phyloP scores from a whole-genome alignment of 331 rosid genomes.

The Cydonia oblonga region DNA sequence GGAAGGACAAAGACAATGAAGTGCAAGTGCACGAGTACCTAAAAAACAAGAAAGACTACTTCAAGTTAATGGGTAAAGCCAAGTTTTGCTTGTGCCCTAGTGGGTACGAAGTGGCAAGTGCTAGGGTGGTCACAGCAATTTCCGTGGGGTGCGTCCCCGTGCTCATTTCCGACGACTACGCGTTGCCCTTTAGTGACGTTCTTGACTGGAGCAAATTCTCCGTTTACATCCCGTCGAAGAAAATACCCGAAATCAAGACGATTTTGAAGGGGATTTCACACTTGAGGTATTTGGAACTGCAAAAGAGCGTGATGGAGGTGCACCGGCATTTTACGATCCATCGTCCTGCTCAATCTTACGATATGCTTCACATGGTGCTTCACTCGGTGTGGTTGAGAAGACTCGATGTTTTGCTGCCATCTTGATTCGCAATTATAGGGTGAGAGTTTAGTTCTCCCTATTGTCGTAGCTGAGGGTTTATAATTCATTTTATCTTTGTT shows the following conservation, averaged over 20 bases:
- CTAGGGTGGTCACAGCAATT: constrained; percentile 66
- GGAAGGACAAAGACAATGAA: constrained; percentile 58
- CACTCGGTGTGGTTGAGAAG: constrained; percentile 69
- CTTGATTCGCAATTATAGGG: not conserved
- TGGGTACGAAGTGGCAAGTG: constrained; percentile 86
- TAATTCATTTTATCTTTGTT: no score
- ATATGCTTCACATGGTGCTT: constrained; percentile 65
- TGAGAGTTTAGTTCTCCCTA: no score
- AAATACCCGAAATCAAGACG: constrained; percentile 47
- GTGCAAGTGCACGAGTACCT: constrained; percentile 54
- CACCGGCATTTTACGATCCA: constrained; percentile 52
- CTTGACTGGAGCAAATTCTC: constrained; percentile 77
- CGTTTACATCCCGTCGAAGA: constrained; percentile 31
- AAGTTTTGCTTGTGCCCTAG: constrained; percentile 86
- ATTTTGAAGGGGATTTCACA: constrained; percentile 31
- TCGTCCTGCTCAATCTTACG: constrained; percentile 58
- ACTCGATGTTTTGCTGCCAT: not conserved
- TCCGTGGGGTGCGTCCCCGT: constrained; percentile 64
- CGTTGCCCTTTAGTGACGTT: constrained; percentile 64
- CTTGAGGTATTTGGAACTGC: constrained; percentile 32
- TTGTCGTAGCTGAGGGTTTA: no score
- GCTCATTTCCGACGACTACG: constrained; percentile 50
- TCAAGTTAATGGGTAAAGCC: constrained; percentile 32
- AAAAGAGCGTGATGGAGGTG: constrained; percentile 29
- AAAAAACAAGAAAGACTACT: constrained; percentile 22